A percentile compares a stretch with the other conserved stretches of the same genome.
phyloP scores from a whole-genome alignment of 257 asterid genomes.

The Solanum lignicaule region DNA sequence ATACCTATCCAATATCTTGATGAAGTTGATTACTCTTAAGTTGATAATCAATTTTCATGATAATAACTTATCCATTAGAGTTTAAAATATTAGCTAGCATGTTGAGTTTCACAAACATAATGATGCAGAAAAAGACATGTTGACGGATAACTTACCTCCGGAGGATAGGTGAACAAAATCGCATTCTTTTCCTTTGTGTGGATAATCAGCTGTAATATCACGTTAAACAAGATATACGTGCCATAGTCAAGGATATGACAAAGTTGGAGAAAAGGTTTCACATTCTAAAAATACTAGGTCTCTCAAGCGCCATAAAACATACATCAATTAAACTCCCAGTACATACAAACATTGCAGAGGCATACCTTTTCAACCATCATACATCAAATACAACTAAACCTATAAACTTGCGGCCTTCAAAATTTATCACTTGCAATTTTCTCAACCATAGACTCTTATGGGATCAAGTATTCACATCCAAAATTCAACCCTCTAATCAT shows the following conservation, averaged over 20 bases:
- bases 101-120: neutral
- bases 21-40: neutral
- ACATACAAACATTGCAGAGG: neutral
- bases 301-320: neutral
- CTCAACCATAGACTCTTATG: neutral
- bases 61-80: neutral
- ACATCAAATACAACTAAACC: neutral
- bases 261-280: neutral
- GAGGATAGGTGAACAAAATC: conserved; percentile 82
- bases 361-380: neutral
- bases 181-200: conserved; percentile 79
- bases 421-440: neutral
- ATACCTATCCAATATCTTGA: neutral
- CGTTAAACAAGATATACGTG: conserved; percentile 80
- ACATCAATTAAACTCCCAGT: neutral
- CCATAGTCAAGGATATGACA: conserved; percentile 39
- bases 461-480: neutral
- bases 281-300: neutral
- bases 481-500: neutral
- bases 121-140: neutral
- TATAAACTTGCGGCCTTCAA: neutral
- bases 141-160: conserved; percentile 45
- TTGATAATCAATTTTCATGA: neutral
- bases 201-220: conserved; percentile 55
- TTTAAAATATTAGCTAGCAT: neutral